Evolutionary conservation across 257 asterid species (phyloP).

Genomic region (Solanum peruvianum): DNA sequence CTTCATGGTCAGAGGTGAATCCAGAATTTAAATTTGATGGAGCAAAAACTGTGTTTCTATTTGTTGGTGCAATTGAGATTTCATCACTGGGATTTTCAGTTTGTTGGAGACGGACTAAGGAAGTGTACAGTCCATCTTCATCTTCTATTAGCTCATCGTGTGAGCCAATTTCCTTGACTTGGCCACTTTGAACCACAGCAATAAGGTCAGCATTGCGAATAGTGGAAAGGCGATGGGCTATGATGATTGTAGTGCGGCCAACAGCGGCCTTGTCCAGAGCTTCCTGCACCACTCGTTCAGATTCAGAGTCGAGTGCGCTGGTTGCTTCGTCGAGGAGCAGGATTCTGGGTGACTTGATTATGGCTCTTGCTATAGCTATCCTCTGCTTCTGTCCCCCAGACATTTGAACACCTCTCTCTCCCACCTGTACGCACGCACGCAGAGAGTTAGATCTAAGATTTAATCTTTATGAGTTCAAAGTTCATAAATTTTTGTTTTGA

Average conservation of each 20-base stretch:
- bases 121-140: constrained; percentile 38
- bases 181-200: constrained; percentile 59
- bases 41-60: not conserved
- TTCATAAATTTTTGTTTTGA: not conserved
- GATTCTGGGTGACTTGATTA: constrained; percentile 49
- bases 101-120: constrained; percentile 62
- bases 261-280: constrained; percentile 77
- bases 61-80: not conserved
- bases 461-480: not conserved
- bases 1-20: constrained; percentile 11
- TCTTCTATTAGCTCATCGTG: constrained; percentile 42
- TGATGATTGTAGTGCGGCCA: constrained; percentile 74
- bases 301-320: constrained; percentile 82
- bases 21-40: not conserved
- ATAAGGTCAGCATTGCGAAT: constrained; percentile 72
- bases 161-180: constrained; percentile 56
- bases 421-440: constrained; percentile 45
- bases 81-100: constrained; percentile 19
- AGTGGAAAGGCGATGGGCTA: constrained; percentile 94
- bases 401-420: constrained; percentile 88
- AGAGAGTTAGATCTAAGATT: not conserved
- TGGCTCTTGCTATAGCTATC: constrained; percentile 88
- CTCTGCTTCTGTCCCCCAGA: constrained; percentile 99
- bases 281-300: constrained; percentile 73
- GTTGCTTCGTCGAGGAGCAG: constrained; percentile 95